Base-by-base conservation (phyloP, 2,329 filamentous ascomycete genomes). In the Xylaria sp. region DNA sequence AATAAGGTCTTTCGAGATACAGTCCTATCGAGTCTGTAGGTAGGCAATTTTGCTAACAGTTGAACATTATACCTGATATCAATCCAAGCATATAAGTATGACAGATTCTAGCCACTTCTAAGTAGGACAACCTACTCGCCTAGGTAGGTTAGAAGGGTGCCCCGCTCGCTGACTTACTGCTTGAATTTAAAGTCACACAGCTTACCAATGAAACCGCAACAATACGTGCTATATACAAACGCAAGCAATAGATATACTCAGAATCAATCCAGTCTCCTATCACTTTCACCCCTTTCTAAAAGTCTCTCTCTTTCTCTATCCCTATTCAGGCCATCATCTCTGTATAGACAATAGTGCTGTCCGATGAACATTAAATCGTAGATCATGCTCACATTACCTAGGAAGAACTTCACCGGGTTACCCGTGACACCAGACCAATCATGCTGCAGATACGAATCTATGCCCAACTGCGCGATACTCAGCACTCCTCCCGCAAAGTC, bases 401-500 rank as follows among this genome's bases (percentile, higher is more conserved):
- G 85, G 2, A 90, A 89, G 68, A 98, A 89, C 83, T 98, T 99
- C 74, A 96, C 91, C 0, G 94, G 93, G 79, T 98, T 98, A 1
- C 94, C 95, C 0, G 91, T 94, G 67, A 98, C 86, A 25, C 95
- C 96, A 57, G 91, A 92, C 94, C 95, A 98, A 82, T 97, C 94
- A 65, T 87, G 87, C 80, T 96, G 90, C 46, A 97, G 82, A 68
- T 91, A 93, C 69, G 93, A 94, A 82, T 98, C 96, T 70, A 98
- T 90, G 25, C 91, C 82, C 71, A 97, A 87, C 81, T 99, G 96
- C 2, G 88, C 82, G 62, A 98, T 86, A 69, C 93, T 97, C 59
- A 98, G 83, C 20, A 96, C 78, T 44, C 95, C 94, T 46, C 96
- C 96, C 1, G 85, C 83, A 69, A 97, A 87, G 78, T 98, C 96